Evolutionary conservation across 179 eudicot genomes (phyloP), one percentile per base, ranked within the genome.

Genomic region (Sideroxylon spinosum): DNA sequence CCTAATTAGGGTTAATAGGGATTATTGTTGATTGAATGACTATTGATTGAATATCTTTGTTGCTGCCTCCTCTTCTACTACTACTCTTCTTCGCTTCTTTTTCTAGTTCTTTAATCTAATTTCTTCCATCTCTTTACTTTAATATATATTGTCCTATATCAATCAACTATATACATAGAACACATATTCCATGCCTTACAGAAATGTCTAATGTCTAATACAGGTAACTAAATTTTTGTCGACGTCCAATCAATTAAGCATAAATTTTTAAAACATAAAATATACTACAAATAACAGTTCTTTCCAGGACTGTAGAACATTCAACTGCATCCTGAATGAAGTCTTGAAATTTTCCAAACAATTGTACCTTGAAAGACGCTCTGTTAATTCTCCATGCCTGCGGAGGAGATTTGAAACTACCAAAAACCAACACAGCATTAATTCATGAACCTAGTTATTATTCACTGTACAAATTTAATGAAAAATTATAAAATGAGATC

Each of bases 291-390:
- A 20, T 6, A 74, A 28, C 50, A 74, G 46, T 23, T 79, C 44
- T 37, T 37, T 37, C 56, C 14, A 64, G 44, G 12, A 73, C 29
- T 14, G 17, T 6, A 66, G 29, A 57, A 61, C 57, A 16, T 28
- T 14, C 46, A 48, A 57, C 16, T 64, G 22, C 72, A 49, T 25
- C n/a, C 19, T n/a, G 20, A 37, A 60, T 57, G 7, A 37, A 46
- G 37, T 12, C 32, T 28, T 26, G 55, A 19, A 14, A 61, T 10
- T 72, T 52, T 50, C 25, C 53, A 23, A 61, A 37, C 1, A 77
- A 60, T 22, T 19, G 48, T 88, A 92, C 96, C 97, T 91, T 6
- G 98, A 90, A 78, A 94, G 92, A 55, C 97, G 91, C 72, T 94
- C 97, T 9, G 97, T 80, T 59, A 94, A 82, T 63, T 88, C 92